These are phyloP conservation scores for Wallacemonas sp. DNA, from an alignment of 208 protist species.

Conservation along the genomic window DNA sequence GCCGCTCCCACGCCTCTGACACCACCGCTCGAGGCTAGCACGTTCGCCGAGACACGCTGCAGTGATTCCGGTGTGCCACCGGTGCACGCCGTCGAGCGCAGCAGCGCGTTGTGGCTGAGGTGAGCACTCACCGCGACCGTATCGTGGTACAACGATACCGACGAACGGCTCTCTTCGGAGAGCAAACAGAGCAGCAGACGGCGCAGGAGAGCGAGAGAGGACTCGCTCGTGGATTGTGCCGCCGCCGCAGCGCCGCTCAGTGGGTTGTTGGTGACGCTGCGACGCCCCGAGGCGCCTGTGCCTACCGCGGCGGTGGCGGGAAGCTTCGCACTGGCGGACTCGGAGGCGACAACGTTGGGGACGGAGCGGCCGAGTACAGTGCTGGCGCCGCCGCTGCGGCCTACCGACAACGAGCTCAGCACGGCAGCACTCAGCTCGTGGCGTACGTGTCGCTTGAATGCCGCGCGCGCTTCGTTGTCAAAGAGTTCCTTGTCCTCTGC, in stretches of 20 bases:
- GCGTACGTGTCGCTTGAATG: constrained; percentile 30
- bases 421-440: constrained; percentile 30
- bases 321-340: neutral
- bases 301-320: neutral
- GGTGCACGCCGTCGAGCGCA: constrained; percentile 29
- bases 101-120: constrained; percentile 33
- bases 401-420: constrained; percentile 14
- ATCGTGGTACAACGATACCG: constrained; percentile 45
- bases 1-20: too few relatives aligned
- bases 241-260: neutral
- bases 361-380: neutral
- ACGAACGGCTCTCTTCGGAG: constrained; percentile 43
- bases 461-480: constrained; percentile 21
- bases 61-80: constrained; percentile 45
- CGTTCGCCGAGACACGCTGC: constrained; percentile 29
- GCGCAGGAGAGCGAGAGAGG: constrained; percentile 26
- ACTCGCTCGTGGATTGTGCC: constrained; percentile 16
- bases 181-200: constrained; percentile 49
- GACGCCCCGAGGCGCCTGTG: neutral
- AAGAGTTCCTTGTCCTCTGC: constrained; percentile 34
- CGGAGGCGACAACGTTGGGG: neutral
- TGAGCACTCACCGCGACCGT: constrained; percentile 28
- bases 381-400: constrained; percentile 10
- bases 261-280: neutral
- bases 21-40: constrained; percentile 26